Conservation (phyloP, 495 filamentous ascomycete species). For the Darksidea phi region DNA sequence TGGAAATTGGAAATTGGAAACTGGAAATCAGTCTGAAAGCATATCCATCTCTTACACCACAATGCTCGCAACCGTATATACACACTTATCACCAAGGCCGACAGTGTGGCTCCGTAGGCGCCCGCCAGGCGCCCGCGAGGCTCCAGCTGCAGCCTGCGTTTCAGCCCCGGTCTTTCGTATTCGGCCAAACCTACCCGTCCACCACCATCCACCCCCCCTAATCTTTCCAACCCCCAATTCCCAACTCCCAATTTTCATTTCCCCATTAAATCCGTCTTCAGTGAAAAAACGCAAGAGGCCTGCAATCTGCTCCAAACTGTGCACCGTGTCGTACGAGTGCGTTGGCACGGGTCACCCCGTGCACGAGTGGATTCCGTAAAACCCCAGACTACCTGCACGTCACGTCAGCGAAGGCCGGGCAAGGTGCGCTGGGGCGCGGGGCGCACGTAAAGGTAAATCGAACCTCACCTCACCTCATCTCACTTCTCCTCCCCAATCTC, state of each 20-base stretch:
- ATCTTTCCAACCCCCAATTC: not conserved
- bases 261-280: no score
- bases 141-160: not conserved
- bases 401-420: slow-evolving; percentile 2
- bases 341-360: no score
- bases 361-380: no score
- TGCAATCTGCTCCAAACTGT: no score
- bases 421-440: not conserved
- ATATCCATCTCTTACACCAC: not conserved
- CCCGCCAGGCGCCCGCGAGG: not conserved
- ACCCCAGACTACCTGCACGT: not conserved
- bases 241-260: not conserved
- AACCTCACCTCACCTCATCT: slow-evolving; percentile 7
- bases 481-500: not conserved
- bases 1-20: no score
- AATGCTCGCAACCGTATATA: not conserved
- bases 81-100: not conserved
- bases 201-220: no score
- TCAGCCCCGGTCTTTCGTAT: not conserved
- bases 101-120: not conserved
- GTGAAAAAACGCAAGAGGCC: no score
- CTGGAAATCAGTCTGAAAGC: no score
- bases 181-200: not conserved
- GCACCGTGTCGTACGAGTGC: no score
- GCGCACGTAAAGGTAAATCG: slow-evolving; percentile 3